Conservation (phyloP, 768 basidiomycete species). For the Lactarius akahatsu region DNA sequence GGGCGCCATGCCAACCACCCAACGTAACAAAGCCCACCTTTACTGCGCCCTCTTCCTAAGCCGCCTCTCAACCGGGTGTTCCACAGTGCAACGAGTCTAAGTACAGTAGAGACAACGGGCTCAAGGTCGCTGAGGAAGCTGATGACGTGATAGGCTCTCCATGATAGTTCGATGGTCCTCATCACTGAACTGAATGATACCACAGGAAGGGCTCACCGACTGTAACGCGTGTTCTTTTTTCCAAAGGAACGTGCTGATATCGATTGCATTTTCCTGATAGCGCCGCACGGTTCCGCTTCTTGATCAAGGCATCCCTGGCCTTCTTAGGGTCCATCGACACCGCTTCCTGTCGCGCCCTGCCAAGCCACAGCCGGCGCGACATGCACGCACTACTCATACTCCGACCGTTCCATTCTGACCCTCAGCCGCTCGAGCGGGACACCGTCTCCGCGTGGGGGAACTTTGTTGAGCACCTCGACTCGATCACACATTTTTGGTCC, state of each 20-base stretch:
- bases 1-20: neutral
- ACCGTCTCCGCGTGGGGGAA: constrained; percentile 71
- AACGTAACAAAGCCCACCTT: neutral
- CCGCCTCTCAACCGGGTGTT: neutral
- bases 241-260: neutral
- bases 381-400: constrained; percentile 70
- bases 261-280: neutral
- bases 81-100: neutral
- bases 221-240: no score
- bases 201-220: neutral
- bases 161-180: neutral
- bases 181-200: neutral
- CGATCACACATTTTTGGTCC: constrained; percentile 76
- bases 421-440: constrained; percentile 62
- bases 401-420: constrained; percentile 65
- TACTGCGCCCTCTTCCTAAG: neutral
- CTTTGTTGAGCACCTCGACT: constrained; percentile 80
- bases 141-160: constrained; percentile 16
- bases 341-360: neutral
- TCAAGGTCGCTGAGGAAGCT: constrained; percentile 27
- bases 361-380: constrained; percentile 38
- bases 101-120: no score
- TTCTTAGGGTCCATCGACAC: neutral
- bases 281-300: no score
- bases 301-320: neutral